Evolutionary conservation across 164 flowering plant species (phyloP).

Genomic region (Malania oleifera): DNA sequence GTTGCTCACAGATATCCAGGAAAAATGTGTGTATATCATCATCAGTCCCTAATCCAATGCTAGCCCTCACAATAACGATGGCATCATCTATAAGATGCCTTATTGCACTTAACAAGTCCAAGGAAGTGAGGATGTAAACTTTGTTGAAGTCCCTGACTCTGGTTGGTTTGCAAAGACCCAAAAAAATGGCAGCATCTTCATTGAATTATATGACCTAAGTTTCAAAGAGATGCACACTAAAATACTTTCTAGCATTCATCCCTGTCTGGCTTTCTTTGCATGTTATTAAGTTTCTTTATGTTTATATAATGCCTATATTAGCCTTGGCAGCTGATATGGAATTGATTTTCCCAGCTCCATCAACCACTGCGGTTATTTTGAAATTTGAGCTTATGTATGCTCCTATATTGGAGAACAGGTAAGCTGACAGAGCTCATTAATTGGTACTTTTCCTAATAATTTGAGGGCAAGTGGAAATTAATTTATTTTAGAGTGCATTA

Average conservation of each 20-base stretch:
- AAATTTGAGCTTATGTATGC: conserved; percentile 93
- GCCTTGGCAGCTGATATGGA: conserved; percentile 13
- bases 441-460: conserved; percentile 1
- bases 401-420: conserved; percentile 65
- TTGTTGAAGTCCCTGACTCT: background rate
- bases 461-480: background rate
- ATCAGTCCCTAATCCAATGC: background rate
- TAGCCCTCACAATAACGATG: background rate
- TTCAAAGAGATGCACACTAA: background rate
- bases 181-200: background rate
- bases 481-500: background rate
- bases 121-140: background rate
- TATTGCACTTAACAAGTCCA: background rate
- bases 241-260: too few species aligned
- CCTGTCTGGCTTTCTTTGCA: background rate
- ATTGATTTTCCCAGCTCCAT: conserved; percentile 45
- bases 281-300: background rate
- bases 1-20: background rate
- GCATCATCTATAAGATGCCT: background rate
- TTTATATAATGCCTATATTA: background rate
- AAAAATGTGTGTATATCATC: background rate
- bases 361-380: conserved; percentile 71
- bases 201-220: background rate
- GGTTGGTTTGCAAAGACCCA: background rate
- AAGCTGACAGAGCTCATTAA: conserved; percentile 18